Conservation (phyloP, 169 alveolate genomes). For the Plasmodium fragile region DNA sequence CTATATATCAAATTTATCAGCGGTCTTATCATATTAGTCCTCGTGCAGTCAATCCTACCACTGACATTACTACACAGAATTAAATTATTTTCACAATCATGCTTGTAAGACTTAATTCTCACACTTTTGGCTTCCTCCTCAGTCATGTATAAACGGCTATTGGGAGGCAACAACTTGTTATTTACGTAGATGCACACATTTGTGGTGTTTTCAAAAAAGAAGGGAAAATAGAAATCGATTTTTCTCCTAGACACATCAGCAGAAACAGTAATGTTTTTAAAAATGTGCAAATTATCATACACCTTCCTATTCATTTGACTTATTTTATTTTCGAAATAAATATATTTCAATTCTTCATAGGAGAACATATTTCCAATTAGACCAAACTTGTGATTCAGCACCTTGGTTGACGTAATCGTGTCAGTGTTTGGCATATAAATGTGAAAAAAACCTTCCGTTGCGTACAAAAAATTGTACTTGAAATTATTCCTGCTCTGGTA, state of each 20-base stretch:
- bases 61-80: slow-evolving; percentile 80
- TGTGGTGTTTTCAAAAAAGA: slow-evolving; percentile 81
- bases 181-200: slow-evolving; percentile 79
- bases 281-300: slow-evolving; percentile 56
- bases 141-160: slow-evolving; percentile 81
- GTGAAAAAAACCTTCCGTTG: slow-evolving; percentile 42
- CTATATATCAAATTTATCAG: slow-evolving; percentile 63
- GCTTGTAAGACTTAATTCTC: slow-evolving; percentile 76
- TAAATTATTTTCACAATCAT: slow-evolving; percentile 76
- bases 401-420: slow-evolving; percentile 67
- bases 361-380: slow-evolving; percentile 76
- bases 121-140: slow-evolving; percentile 82
- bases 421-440: slow-evolving; percentile 64
- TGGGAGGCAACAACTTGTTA: slow-evolving; percentile 79
- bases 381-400: slow-evolving; percentile 77
- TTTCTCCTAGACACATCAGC: slow-evolving; percentile 83
- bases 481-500: background rate
- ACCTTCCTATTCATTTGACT: slow-evolving; percentile 59
- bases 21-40: slow-evolving; percentile 77
- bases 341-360: slow-evolving; percentile 73
- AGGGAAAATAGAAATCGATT: slow-evolving; percentile 81
- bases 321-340: slow-evolving; percentile 74
- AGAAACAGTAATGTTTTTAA: slow-evolving; percentile 77
- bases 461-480: slow-evolving; percentile 55
- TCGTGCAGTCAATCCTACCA: slow-evolving; percentile 80